phyloP scores from a whole-genome alignment of 2,329 filamentous ascomycete species.

The Harringtonia lauricola region DNA sequence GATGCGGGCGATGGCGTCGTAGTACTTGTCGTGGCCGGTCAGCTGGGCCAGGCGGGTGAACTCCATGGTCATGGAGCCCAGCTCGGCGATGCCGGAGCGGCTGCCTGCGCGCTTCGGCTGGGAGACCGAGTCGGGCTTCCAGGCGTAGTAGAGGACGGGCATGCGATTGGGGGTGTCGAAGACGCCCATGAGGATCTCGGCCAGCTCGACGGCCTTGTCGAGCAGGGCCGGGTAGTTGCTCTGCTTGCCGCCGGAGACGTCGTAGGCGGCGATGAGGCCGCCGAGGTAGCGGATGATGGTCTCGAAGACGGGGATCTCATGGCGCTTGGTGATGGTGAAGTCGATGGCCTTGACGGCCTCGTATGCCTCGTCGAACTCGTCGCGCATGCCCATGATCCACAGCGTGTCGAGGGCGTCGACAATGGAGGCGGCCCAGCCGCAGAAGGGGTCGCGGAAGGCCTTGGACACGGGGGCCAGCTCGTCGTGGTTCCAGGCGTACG shows the following conservation, averaged over 20 bases:
- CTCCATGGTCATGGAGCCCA: slow-evolving; percentile 74
- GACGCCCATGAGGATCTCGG: slow-evolving; percentile 67
- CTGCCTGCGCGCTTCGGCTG: slow-evolving; percentile 51
- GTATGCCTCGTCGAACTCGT: slow-evolving; percentile 72
- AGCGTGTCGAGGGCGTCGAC: slow-evolving; percentile 76
- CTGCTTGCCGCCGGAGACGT: slow-evolving; percentile 56
- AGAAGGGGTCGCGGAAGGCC: slow-evolving; percentile 67
- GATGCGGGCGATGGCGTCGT: slow-evolving; percentile 79
- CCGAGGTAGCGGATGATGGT: slow-evolving; percentile 87
- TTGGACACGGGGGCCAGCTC: slow-evolving; percentile 68
- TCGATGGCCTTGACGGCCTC: slow-evolving; percentile 62
- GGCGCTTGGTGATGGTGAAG: slow-evolving; percentile 59
- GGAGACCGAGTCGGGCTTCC: slow-evolving; percentile 54
- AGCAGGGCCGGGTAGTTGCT: slow-evolving; percentile 55
- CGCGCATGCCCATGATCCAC: slow-evolving; percentile 72
- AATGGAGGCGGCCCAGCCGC: slow-evolving; percentile 80
- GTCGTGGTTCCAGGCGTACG: slow-evolving; percentile 74
- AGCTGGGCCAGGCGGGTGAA: slow-evolving; percentile 84
- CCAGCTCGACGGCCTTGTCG: slow-evolving; percentile 69
- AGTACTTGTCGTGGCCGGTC: slow-evolving; percentile 72
- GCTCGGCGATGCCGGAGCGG: slow-evolving; percentile 52
- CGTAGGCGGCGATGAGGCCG: slow-evolving; percentile 75
- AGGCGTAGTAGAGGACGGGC: slow-evolving; percentile 72
- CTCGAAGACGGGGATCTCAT: slow-evolving; percentile 81
- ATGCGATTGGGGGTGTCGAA: slow-evolving; percentile 94